Percentiles rank a stretch among this genome's conserved stretches.
Evolutionary conservation across 1,139 yeast genomes (phyloP).

Genomic region (Sugiyamaella novakii): DNA sequence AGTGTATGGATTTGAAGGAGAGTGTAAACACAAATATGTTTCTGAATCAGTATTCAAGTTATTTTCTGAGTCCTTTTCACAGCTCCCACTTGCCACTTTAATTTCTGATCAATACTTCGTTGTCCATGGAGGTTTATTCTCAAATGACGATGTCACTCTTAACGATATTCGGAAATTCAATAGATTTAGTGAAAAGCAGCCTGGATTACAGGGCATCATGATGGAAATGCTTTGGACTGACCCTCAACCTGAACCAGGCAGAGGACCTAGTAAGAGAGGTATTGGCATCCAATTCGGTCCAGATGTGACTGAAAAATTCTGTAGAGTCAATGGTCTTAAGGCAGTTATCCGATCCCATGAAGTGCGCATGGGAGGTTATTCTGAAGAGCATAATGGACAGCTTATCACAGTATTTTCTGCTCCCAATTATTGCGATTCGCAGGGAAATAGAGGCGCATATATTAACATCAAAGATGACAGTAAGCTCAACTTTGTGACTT

Average conservation of each 20-base stretch:
- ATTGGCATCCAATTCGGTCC: slow-evolving; percentile 97
- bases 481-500: slow-evolving; percentile 57
- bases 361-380: slow-evolving; percentile 89
- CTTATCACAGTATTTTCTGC: slow-evolving; percentile 94
- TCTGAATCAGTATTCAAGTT: slow-evolving; percentile 79
- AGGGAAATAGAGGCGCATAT: slow-evolving; percentile 89
- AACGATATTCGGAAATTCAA: slow-evolving; percentile 74
- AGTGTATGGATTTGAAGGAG: slow-evolving; percentile 95
- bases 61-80: slow-evolving; percentile 83
- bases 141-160: slow-evolving; percentile 69
- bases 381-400: slow-evolving; percentile 81
- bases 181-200: slow-evolving; percentile 70
- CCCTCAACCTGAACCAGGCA: slow-evolving; percentile 78
- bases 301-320: slow-evolving; percentile 80
- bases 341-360: slow-evolving; percentile 93
- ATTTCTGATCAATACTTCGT: slow-evolving; percentile 77
- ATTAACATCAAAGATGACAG: slow-evolving; percentile 66
- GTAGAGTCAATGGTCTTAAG: slow-evolving; percentile 67
- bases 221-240: slow-evolving; percentile 99
- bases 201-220: slow-evolving; percentile 87
- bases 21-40: slow-evolving; percentile 81
- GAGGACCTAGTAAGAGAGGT: slow-evolving; percentile 91
- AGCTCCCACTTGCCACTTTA: slow-evolving; percentile 83
- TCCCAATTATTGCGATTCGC: slow-evolving; percentile 93
- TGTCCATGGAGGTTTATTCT: slow-evolving; percentile 95